Base-by-base conservation (phyloP, 129 eudicot species). In the Deinandra increscens region DNA sequence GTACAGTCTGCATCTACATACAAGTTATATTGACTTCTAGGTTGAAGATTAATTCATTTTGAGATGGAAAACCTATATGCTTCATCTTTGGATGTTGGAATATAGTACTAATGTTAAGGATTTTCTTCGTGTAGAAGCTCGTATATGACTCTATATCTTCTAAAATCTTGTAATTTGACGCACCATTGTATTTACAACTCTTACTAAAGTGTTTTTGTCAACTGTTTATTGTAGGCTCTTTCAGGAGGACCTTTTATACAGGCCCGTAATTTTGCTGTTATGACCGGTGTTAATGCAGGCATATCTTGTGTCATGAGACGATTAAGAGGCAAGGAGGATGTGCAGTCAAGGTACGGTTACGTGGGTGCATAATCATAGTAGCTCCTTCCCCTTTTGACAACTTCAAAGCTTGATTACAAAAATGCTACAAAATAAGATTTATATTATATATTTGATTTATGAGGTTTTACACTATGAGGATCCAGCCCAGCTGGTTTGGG, bases 311-410 rank as follows among this genome's bases (percentile, higher is more conserved):
- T 85, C 64, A 59, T 88, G 95, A 88, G 56, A 68, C 73, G 88
- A 76, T 18, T 88, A 62, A 81, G 86, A 64, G 95, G 95, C 79
- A 88, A 88, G 83, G 95, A 88, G 72, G 95, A 88, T 82, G 88
- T 85, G 15, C 84, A 85, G 61, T 43, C 84, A 39, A 82, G 91
- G 91, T 76, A 72, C 14, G 31, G 5, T 19, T 15, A 49, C 15
- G 49, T 43, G 15, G 50, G 9, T 42, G 46, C 46, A 2, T 42
- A 42, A 9, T n/a, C 54, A 14, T 14, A 15, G 46, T 8, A 8
- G 13, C 46, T 42, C 46, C 14, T 9, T 42, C 46, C 2, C 12
- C 14, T 9, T 9, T 42, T 14, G 9, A n/a, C n/a, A n/a, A n/a
- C n/a, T n/a, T n/a, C n/a, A n/a, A n/a, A n/a, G n/a, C n/a, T n/a